Base-by-base conservation (phyloP, 768 basidiomycete species). In the Boletus reticuloceps region DNA sequence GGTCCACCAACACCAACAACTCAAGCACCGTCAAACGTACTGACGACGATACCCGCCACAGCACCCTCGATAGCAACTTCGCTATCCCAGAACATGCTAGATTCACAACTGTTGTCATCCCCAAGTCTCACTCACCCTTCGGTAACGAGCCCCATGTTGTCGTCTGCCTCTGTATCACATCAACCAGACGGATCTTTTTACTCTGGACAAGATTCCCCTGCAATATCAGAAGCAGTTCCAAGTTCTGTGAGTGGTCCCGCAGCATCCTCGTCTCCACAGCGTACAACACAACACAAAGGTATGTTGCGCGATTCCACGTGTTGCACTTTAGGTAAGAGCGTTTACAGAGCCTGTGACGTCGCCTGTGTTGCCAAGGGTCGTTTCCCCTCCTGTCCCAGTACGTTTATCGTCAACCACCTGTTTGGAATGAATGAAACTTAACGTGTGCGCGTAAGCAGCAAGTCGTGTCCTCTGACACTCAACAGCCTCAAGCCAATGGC, bases 101-200 rank as follows among this genome's bases (percentile, higher is more conserved):
- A 79, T 14, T 72, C 75, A 38, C 66, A 72, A 37, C 25, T 73
- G 25, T 72, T 83, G 13, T 83, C 88, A 0, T 91, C 91, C 10
- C 90, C 91, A 29, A 93, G 90, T 67, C 74, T 92, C 51, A 92
- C 91, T n/a, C 89, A 92, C 71, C 86, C 83, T 38, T 91, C 91
- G 6, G 77, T 87, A 47, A 87, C 88, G 53, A 93, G 90, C 59
- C 90, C 90, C 0, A 85, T 91, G 76, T 63, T 91, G 50, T 91
- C 90, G 17, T 90, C 82, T 25, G 87, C 89, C 32, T 81, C 81
- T 46, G 74, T 67, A 45, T 81, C 82, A 14, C 85, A 86, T 53
- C 84, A 84, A 49, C 86, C 77, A 5, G 77, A 82, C 36, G 84
- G 82, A 25, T 88, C 89, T 25, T 82, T 86, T 57, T 87, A 85